Evolutionary conservation across 2,329 filamentous ascomycete species (phyloP), one percentile per base, ranked within the genome.

Genomic region (Pseudogymnoascus sp.): DNA sequence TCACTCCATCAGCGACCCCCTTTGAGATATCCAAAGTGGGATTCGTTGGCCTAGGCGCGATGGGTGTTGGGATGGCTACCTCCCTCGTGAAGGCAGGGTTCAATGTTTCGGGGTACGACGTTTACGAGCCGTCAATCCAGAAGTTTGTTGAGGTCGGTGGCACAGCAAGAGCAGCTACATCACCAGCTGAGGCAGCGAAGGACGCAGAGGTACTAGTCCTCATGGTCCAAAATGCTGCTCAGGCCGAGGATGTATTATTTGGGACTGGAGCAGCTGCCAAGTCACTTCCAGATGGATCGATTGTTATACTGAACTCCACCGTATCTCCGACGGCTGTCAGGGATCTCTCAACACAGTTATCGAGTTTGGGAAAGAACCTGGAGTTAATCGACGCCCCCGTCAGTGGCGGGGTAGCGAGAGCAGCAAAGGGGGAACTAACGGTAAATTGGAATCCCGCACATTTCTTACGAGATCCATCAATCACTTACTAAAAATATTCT

Each of bases 31-130:
- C 18, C 26, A 77, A 71, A 26, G 65, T 76, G 26, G 75, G 72
- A 11, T 90, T 91, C 75, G 86, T 89, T 67, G 88, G 88, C 78
- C 84, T 91, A 2, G 88, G 88, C 63, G 87, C 88, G 75, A 91
- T 91, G 88, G 88, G 88, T 72, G 88, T 89, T 71, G 88, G 88
- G 72, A 90, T 91, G 87, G 88, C 88, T 67, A 87, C 83, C 66
- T 81, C 90, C 71, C 81, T 91, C 54, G 79, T 90, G 68, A 84
- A 85, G 68, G 76, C 83, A 67, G 87, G 87, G 64, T 89, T 87
- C 74, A 65, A 77, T 34, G 87, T 90, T 18, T 85, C 83, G 31
- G 87, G 87, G 63, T 90, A 85, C 72, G 88, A 91, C 70, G 82
- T 90, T 34, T 89, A 83, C 76, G 77, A 78, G 2, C 84, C 86